phyloP scores from a whole-genome alignment of 2,329 filamentous ascomycete genomes.

The Microdochium bolleyi region DNA sequence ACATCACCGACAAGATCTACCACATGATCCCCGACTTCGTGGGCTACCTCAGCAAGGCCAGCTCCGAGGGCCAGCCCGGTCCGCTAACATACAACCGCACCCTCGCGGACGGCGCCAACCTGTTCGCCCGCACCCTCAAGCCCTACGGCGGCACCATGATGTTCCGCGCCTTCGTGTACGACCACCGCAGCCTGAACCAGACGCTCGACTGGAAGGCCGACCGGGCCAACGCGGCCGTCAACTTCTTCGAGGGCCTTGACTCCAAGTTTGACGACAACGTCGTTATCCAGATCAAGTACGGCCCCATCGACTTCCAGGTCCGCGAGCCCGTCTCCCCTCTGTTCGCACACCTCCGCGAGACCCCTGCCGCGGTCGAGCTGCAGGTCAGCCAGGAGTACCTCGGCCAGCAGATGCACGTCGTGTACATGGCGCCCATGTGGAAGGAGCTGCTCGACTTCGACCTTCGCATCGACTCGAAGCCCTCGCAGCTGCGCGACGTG shows the following conservation, averaged over 20 bases:
- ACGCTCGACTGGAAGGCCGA: constrained; percentile 53
- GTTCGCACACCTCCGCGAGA: constrained; percentile 42
- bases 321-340: constrained; percentile 59
- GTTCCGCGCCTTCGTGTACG: constrained; percentile 67
- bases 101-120: constrained; percentile 57
- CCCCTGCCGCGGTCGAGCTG: constrained; percentile 50
- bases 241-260: constrained; percentile 59
- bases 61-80: constrained; percentile 65
- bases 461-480: constrained; percentile 47
- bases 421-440: constrained; percentile 63
- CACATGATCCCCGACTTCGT: constrained; percentile 55
- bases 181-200: constrained; percentile 42
- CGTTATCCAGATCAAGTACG: constrained; percentile 66
- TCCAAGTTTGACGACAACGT: constrained; percentile 62
- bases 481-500: constrained; percentile 51
- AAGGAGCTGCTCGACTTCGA: constrained; percentile 61
- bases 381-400: constrained; percentile 64
- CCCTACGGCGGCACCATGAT: constrained; percentile 56
- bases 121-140: constrained; percentile 53
- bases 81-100: constrained; percentile 64
- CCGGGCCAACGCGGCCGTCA: constrained; percentile 60
- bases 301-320: constrained; percentile 68
- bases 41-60: constrained; percentile 64
- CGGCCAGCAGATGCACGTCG: constrained; percentile 61
- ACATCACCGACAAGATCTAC: constrained; percentile 53